Evolutionary conservation across 495 filamentous ascomycete genomes (phyloP), one percentile per base, ranked within the genome.

Genomic region (Delitschia confertaspora): DNA sequence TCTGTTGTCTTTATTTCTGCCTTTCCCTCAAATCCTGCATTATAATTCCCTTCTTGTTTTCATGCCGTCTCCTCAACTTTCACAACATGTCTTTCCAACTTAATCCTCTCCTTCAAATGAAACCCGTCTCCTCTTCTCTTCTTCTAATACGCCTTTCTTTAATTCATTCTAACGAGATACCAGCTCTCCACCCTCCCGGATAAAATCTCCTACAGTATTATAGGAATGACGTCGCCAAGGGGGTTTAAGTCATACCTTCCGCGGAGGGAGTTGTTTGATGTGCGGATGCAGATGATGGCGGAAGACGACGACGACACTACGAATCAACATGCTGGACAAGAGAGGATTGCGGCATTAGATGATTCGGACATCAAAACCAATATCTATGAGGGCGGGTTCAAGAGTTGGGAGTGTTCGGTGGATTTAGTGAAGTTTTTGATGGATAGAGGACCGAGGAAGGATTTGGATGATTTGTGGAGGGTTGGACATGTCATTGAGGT

Each of bases 361-460:
- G 70, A 83, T 56, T 80, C 84, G 45, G 91, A 98, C 59, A 78
- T 98, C 56, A 83, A 79, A 60, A 83, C 85, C 9, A 81, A 83
- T 48, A 79, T 95, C 56, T 98, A 98, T 62, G 91, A 98, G 61
- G 91, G 91, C 26, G 91, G 91, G n/a, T 88, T 95, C 65, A 96
- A 98, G 68, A 94, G 85, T 51, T 98, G 91, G 91, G 91, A 98
- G 65, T 94, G 91, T 65, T 80, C 83, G 8, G 65, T 93, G 39
- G 91, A 96, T 65, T 65, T 98, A 14, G 88, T 85, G 11, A 82
- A 73, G 53, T 73, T 85, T 42, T 66, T 89, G 14, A 42, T 64
- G 3, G 53, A 66, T 33, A 51, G 62, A 2, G 58, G 63, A 3
- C 42, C 61, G 4, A 38, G 60, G 39, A 63, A 63, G 34, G 54